Evolutionary conservation across 176 grass and related monocot species (phyloP).

Genomic region (Coix lacrymajobi): DNA sequence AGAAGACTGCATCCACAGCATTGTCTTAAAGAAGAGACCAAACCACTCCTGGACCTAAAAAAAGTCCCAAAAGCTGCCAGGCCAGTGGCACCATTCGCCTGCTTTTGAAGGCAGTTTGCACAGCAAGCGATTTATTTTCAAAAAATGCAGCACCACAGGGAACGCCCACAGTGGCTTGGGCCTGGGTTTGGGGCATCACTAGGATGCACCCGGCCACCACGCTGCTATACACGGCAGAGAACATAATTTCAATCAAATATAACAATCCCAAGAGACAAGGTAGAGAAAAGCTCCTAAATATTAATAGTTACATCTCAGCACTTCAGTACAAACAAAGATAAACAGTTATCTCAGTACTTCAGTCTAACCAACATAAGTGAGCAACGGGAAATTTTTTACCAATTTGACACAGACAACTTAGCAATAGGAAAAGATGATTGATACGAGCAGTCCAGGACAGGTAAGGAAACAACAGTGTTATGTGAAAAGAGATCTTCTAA

Average conservation of each 20-base stretch:
- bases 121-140: no score
- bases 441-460: not conserved
- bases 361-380: not conserved
- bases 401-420: not conserved
- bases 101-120: not conserved
- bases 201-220: not conserved
- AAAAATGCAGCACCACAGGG: not conserved
- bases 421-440: not conserved
- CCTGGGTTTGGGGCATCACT: not conserved
- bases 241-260: not conserved
- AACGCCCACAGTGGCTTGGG: not conserved
- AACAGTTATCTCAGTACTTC: not conserved
- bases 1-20: not conserved
- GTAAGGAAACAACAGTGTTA: not conserved
- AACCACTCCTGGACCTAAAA: not conserved
- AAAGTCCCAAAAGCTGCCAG: not conserved
- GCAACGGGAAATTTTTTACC: not conserved
- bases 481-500: not conserved
- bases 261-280: not conserved
- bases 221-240: not conserved
- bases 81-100: not conserved
- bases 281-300: not conserved
- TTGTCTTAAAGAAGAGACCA: not conserved
- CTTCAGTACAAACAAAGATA: not conserved
- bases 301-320: not conserved